Percentiles rank a stretch among this genome's conserved stretches.
These are phyloP conservation scores for Simplicillium aogashimaense DNA, from an alignment of 2,329 filamentous ascomycete species.

Conservation along the genomic window DNA sequence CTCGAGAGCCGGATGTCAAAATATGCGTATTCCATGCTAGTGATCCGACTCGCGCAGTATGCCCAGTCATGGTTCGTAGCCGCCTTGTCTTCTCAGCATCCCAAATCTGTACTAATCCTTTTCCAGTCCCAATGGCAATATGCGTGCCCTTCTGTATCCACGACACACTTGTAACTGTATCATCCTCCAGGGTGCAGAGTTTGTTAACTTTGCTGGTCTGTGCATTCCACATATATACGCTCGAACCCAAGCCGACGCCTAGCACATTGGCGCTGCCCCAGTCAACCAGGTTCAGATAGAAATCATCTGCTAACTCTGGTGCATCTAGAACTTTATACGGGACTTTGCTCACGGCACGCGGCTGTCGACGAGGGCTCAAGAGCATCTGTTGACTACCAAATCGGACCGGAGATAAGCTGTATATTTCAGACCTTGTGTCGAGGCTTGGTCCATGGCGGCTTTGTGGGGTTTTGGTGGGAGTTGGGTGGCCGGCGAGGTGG, in stretches of 20 bases:
- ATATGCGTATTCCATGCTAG: slow-evolving; percentile 98
- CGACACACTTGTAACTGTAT: slow-evolving; percentile 90
- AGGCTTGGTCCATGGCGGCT: slow-evolving; percentile 81
- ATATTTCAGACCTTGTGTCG: slow-evolving; percentile 84
- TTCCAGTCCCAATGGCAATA: slow-evolving; percentile 87
- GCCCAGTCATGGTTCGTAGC: slow-evolving; percentile 91
- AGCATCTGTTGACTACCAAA: slow-evolving; percentile 91
- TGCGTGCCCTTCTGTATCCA: slow-evolving; percentile 99
- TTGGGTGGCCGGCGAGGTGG: slow-evolving; percentile 69
- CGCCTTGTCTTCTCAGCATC: slow-evolving; percentile 81
- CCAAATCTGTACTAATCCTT: slow-evolving; percentile 95
- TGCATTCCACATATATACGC: slow-evolving; percentile 98
- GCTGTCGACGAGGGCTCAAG: slow-evolving; percentile 78
- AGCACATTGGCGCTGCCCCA: slow-evolving; percentile 95
- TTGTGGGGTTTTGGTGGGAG: slow-evolving; percentile 80
- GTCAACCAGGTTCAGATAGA: slow-evolving; percentile 94
- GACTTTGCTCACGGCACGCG: slow-evolving; percentile 86
- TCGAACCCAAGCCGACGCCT: slow-evolving; percentile 83
- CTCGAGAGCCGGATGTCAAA: slow-evolving; percentile 86
- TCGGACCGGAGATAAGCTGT: slow-evolving; percentile 89
- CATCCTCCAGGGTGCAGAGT: slow-evolving; percentile 83
- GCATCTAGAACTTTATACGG: slow-evolving; percentile 97
- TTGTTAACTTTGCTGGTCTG: slow-evolving; percentile 85
- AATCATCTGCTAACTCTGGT: slow-evolving; percentile 91
- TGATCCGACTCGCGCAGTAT: slow-evolving; percentile 85